These are phyloP conservation scores for Entophlyctis luteolus DNA, from an alignment of 192 early-diverging fungal species.

Conservation along the genomic window DNA sequence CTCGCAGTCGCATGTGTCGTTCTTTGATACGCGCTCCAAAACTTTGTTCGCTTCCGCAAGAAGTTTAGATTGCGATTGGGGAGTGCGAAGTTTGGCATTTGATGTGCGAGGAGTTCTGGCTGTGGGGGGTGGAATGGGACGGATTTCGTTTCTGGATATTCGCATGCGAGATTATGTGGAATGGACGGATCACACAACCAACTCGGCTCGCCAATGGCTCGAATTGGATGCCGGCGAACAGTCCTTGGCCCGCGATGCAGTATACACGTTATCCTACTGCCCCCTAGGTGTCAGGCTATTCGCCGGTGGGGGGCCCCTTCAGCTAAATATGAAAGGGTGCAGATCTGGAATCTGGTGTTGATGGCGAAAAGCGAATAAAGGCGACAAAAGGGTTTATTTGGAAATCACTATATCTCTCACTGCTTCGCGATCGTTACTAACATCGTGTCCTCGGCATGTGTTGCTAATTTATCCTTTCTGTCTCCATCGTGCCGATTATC, in stretches of 20 bases:
- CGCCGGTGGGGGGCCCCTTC: conserved; percentile 63
- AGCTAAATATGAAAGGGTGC: conserved; percentile 44
- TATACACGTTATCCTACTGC: conserved; percentile 59
- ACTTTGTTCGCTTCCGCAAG: conserved; percentile 46
- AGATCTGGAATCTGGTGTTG: conserved; percentile 41
- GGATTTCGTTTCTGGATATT: conserved; percentile 63
- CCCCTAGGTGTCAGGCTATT: conserved; percentile 41
- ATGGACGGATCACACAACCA: background rate
- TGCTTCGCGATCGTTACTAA: conserved; percentile 9
- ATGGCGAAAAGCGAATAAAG: background rate
- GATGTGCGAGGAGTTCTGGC: conserved; percentile 45
- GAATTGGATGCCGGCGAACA: background rate
- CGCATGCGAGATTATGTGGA: conserved; percentile 46
- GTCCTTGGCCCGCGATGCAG: conserved; percentile 43
- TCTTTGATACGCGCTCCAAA: conserved; percentile 40
- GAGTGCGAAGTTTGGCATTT: conserved; percentile 54
- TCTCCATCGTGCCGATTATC: conserved; percentile 2
- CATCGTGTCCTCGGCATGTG: background rate
- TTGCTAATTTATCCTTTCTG: background rate
- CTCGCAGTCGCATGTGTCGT: conserved; percentile 35
- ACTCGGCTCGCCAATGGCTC: background rate
- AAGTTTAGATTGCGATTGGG: conserved; percentile 67
- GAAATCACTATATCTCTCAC: no score
- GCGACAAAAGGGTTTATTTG: no score
- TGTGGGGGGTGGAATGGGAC: conserved; percentile 61